A percentile compares a stretch with the other conserved stretches of the same genome.
Evolutionary conservation across 306 rosid species (phyloP).

Genomic region (Parietaria judaica): DNA sequence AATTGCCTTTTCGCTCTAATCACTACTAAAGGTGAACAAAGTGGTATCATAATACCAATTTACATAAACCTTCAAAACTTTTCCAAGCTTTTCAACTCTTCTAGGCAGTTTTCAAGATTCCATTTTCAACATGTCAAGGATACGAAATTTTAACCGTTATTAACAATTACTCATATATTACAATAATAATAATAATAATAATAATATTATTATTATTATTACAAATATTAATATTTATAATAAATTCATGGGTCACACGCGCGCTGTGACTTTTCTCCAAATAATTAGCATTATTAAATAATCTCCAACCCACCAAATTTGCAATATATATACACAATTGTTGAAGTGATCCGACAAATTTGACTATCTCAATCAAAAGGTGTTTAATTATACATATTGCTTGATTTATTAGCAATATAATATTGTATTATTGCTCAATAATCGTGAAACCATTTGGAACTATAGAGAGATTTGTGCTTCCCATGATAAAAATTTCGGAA

Average conservation of each 20-base stretch:
- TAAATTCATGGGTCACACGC: slow-evolving; percentile 1
- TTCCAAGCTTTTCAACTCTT: background rate
- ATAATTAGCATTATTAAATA: background rate
- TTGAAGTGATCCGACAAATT: slow-evolving; percentile 1
- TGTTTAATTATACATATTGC: background rate
- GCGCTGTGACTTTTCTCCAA: background rate
- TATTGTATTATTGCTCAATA: background rate
- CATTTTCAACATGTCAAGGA: slow-evolving; percentile 3
- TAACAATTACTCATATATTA: background rate
- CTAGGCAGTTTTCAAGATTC: background rate
- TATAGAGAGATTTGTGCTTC: background rate
- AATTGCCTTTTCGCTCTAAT: background rate
- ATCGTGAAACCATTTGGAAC: background rate
- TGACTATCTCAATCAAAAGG: background rate
- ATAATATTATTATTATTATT: background rate
- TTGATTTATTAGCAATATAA: background rate
- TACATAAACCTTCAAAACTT: background rate
- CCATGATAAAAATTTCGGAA: background rate
- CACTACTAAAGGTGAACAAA: background rate
- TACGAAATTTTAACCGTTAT: background rate
- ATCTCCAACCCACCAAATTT: background rate
- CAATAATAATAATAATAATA: background rate
- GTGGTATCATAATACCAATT: slow-evolving; percentile 1
- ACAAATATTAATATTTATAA: background rate
- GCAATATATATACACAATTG: background rate